Evolutionary conservation across 306 rosid species (phyloP).

Genomic region (Elaeagnus macrophylla): DNA sequence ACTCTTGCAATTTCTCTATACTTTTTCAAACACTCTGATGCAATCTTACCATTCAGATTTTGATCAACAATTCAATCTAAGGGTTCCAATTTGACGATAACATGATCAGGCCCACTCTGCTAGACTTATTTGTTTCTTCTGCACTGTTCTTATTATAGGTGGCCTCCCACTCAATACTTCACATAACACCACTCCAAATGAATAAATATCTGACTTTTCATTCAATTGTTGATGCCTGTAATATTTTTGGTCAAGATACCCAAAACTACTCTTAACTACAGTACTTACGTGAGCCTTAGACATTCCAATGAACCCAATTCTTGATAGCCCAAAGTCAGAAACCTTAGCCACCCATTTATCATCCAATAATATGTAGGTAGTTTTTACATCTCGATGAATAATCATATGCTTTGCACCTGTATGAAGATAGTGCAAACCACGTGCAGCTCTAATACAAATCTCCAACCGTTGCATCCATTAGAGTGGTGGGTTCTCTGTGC

Average conservation of each 20-base stretch:
- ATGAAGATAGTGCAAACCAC: too few relatives aligned
- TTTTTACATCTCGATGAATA: too few relatives aligned
- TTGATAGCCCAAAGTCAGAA: conserved; percentile 39
- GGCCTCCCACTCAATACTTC: conserved; percentile 33
- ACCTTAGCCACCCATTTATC: conserved; percentile 39
- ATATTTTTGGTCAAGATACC: too few relatives aligned
- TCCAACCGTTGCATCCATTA: conserved; percentile 20
- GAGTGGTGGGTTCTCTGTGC: conserved; percentile 9
- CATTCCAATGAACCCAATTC: conserved; percentile 4
- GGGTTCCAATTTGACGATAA: neutral
- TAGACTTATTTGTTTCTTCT: conserved; percentile 18
- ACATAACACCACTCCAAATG: too few relatives aligned
- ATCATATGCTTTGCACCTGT: too few relatives aligned
- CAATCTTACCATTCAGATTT: conserved; percentile 10
- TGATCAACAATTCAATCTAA: conserved; percentile 13
- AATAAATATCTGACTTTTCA: too few relatives aligned
- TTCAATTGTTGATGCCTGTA: too few relatives aligned
- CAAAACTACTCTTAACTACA: too few relatives aligned
- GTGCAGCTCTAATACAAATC: conserved; percentile 19
- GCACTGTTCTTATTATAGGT: conserved; percentile 18
- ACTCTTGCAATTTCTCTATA: too few relatives aligned
- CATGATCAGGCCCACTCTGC: conserved; percentile 32
- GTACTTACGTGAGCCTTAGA: conserved; percentile 29
- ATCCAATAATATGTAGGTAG: too few relatives aligned
- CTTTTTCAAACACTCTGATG: too few relatives aligned